Base-by-base conservation (phyloP, 2,329 filamentous ascomycete species). In the Cadophora malorum region DNA sequence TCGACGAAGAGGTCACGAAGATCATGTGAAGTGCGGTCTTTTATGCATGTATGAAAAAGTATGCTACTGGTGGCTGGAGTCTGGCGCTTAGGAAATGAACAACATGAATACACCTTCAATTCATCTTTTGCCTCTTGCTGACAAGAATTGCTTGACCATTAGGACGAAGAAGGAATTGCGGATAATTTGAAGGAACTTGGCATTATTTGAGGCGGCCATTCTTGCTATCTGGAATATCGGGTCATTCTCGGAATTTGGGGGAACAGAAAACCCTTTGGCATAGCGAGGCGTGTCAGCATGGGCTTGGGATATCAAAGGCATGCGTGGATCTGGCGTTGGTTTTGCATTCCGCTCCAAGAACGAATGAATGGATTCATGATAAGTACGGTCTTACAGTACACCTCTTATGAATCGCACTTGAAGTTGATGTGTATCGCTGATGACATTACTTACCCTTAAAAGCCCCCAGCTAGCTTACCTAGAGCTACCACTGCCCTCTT, bases 1-100 rank as follows among this genome's bases (percentile, higher is more conserved):
- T 79, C 70, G 77, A 78, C 67, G 77, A 79, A 72, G 77, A 78
- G 67, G 73, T 79, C 66, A 79, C 77, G 67, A 79, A 76, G 64
- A 77, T 79, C 56, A 79, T 79, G 76, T 79, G 75, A 78, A 73
- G 63, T 38, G 64, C 45, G 45, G 56, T 52, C 31, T 66, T 66
- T 66, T 60, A 67, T 70, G 50, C 63, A 70, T 71, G 67, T 72
- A 74, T 67, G 69, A 56, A 70, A 63, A 67, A 65, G 45, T 62
- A 58, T 45, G 35, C 38, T 65, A 66, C 61, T 65, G 67, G 63
- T 52, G 65, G 61, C 28, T 68, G 72, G 72, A 67, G 70, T 72
- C 64, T 58, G 71, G 70, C 58, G 65, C 53, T 69, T 49, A 58
- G 19, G 31, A 63, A 64, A 41, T 55, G 62, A 64, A 56, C 25